Base-by-base conservation (phyloP, 2,329 filamentous ascomycete genomes). In the Canariomyces notabilis region DNA sequence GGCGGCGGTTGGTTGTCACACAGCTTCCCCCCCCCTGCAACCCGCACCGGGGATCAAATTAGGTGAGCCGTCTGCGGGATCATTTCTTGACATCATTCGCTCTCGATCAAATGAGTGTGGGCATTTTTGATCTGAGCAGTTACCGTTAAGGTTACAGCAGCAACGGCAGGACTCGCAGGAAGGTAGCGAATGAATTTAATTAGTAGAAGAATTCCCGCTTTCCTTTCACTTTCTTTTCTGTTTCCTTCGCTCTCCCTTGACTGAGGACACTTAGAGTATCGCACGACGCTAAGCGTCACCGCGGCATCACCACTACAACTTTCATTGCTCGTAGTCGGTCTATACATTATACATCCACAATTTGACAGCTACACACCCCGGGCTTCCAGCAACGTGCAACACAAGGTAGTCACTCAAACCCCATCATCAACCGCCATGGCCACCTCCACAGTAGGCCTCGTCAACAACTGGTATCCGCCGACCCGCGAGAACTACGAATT, bases 401-500 rank as follows among this genome's bases (percentile, higher is more conserved):
- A 29, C 26, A 29, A 26, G 14, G 26, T 29, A 29, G 2, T 6
- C 7, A 35, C 36, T 32, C 37, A 16, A 36, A 7, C 15, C 18
- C n/a, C 43, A 18, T 33, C 41, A 32, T 9, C 23, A 19, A 37
- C n/a, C 40, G 26, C 21, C 42, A 54, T 46, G 38, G 37, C 46
- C 41, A 50, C 46, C 41, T 41, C 49, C 26, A 57, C 37, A 46
- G 75, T 76, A 70, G 67, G 73, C 9, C 59, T 79, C 39, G 57
- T 80, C 29, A 62, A 75, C 54, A 70, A 68, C 48, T 81, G 76
- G 75, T 64, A 80, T 51, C 80, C 80, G 14, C 75, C 78, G 1
- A 77, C 72, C 46, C 70, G 71, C 55, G 74, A 78, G 55, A 74
- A 81, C 62, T 84, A 78, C 62, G 68, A 80, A 43, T 55, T 69